Conservation (phyloP, 2,329 filamentous ascomycete genomes). For the Dissoconium aciculare region DNA sequence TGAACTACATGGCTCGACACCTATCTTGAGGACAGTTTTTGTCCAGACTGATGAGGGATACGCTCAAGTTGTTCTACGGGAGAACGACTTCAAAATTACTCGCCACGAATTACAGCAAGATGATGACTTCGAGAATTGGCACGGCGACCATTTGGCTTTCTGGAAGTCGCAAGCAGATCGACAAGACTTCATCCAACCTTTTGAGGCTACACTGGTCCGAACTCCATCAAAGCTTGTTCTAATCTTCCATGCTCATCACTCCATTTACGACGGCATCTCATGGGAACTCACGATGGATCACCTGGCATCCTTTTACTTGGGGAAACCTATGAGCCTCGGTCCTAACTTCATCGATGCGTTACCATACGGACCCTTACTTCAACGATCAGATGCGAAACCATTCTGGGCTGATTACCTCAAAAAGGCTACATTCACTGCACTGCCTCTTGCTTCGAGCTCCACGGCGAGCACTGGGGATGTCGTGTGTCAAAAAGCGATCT, state of each 20-base stretch:
- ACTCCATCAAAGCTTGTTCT: constrained; percentile 29
- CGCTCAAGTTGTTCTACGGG: constrained; percentile 52
- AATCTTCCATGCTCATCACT: constrained; percentile 64
- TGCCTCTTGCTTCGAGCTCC: constrained; percentile 2
- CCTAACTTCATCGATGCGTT: constrained; percentile 53
- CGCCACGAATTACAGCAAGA: constrained; percentile 32
- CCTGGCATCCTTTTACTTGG: constrained; percentile 40
- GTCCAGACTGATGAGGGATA: constrained; percentile 58
- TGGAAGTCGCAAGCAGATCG: constrained; percentile 43
- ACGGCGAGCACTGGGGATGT: neutral
- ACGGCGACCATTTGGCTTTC: neutral
- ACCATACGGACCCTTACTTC: constrained; percentile 49
- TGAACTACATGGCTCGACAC: constrained; percentile 34
- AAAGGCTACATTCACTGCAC: constrained; percentile 13
- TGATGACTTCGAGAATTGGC: constrained; percentile 18
- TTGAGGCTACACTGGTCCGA: constrained; percentile 36
- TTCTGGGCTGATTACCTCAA: constrained; percentile 55
- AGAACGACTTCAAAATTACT: constrained; percentile 6
- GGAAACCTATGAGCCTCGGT: constrained; percentile 19
- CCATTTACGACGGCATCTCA: constrained; percentile 72
- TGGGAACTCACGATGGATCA: constrained; percentile 50
- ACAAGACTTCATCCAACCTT: constrained; percentile 35
- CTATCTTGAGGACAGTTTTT: constrained; percentile 61
- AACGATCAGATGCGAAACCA: constrained; percentile 31
- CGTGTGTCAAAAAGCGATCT: constrained; percentile 1